Conservation (phyloP, 2,329 filamentous ascomycete genomes). For the Magnaporthiopsis poae region DNA sequence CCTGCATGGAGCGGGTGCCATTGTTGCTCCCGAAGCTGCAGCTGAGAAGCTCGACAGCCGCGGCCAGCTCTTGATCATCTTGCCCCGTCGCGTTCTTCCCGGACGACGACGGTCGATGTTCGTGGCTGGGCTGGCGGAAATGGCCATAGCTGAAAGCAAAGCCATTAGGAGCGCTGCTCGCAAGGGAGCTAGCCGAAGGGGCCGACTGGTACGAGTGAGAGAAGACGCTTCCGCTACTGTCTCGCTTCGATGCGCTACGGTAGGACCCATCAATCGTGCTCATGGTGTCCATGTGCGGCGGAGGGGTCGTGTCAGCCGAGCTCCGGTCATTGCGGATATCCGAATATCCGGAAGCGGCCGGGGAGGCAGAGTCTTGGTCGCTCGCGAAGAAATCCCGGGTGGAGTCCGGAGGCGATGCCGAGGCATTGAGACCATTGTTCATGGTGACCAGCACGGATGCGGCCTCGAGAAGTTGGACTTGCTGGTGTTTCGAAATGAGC, state of each 20-base stretch:
- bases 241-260: constrained; percentile 44
- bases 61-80: constrained; percentile 78
- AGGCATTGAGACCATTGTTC: constrained; percentile 47
- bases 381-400: constrained; percentile 62
- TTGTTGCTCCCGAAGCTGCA: constrained; percentile 76
- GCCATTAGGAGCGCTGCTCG: constrained; percentile 40
- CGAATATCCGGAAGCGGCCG: constrained; percentile 70
- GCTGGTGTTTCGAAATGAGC: constrained; percentile 97
- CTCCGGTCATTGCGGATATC: constrained; percentile 68
- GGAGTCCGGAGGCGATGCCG: constrained; percentile 53
- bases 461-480: constrained; percentile 92
- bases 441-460: constrained; percentile 92
- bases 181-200: constrained; percentile 43
- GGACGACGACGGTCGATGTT: constrained; percentile 68
- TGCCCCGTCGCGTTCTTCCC: constrained; percentile 66
- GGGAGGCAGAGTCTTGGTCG: constrained; percentile 73
- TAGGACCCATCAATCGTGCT: constrained; percentile 41
- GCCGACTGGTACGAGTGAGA: constrained; percentile 75
- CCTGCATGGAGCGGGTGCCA: constrained; percentile 52
- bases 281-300: constrained; percentile 62
- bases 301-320: constrained; percentile 86
- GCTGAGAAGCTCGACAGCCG: constrained; percentile 79
- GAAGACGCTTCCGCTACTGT: constrained; percentile 47
- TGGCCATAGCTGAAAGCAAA: constrained; percentile 38
- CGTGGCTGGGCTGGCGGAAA: constrained; percentile 64